Evolutionary conservation across 2,329 filamentous ascomycete genomes (phyloP).

Genomic region (Cladosporium sp.): DNA sequence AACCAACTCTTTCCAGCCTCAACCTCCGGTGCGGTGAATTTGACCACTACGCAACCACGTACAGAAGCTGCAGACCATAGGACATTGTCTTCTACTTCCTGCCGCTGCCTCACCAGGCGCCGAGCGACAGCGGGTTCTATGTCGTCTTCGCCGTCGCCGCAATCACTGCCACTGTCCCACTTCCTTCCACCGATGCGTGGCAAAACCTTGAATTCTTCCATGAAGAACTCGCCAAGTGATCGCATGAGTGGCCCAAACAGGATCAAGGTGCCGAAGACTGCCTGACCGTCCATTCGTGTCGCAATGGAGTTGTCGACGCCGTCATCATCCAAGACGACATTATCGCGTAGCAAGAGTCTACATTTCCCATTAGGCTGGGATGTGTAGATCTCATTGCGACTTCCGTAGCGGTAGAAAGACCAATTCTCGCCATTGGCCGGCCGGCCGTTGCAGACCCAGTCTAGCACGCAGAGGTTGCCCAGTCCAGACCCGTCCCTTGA

Average conservation of each 20-base stretch:
- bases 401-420: slow-evolving; percentile 76
- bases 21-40: slow-evolving; percentile 80
- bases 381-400: slow-evolving; percentile 84
- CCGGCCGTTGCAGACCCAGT: slow-evolving; percentile 92
- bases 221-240: slow-evolving; percentile 69
- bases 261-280: slow-evolving; percentile 81
- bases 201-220: slow-evolving; percentile 73
- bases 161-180: slow-evolving; percentile 55
- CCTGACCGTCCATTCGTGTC: slow-evolving; percentile 70
- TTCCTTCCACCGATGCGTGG: slow-evolving; percentile 81
- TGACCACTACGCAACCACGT: slow-evolving; percentile 82
- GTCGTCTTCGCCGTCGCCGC: slow-evolving; percentile 40
- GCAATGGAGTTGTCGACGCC: slow-evolving; percentile 29
- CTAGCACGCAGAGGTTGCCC: slow-evolving; percentile 71
- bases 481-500: slow-evolving; percentile 12
- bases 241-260: slow-evolving; percentile 72
- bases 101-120: slow-evolving; percentile 47
- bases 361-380: slow-evolving; percentile 39
- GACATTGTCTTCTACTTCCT: slow-evolving; percentile 62
- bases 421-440: slow-evolving; percentile 84
- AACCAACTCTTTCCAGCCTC: slow-evolving; percentile 83
- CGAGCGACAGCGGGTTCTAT: slow-evolving; percentile 40
- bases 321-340: slow-evolving; percentile 64
- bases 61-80: slow-evolving; percentile 82
- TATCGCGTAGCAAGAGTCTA: slow-evolving; percentile 79